Base-by-base conservation (phyloP, 148 eudicot species). In the Salicornia ramosissima region DNA sequence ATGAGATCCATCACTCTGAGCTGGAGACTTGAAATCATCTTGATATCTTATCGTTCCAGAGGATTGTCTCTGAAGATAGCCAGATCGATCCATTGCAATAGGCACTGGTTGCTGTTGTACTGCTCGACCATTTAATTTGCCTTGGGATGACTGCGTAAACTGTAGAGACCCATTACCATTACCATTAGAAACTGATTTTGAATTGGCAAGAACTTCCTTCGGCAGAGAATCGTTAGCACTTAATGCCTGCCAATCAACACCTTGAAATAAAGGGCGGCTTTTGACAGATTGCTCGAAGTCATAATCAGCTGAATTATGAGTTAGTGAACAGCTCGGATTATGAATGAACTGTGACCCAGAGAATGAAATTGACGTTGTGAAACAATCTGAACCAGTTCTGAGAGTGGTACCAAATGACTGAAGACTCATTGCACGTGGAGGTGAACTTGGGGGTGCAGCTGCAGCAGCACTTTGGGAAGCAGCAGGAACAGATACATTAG, bases 331-430 rank as follows among this genome's bases (percentile, higher is more conserved):
- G 79, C 97, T 94, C 24, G 87, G 91, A 62, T 94, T 90, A 80
- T 87, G 96, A 47, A 83, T 81, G 43, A 87, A 82, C 72, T 90
- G 92, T 55, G 96, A 88, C 73, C 97, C 99, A n/a, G 99, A 90
- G 76, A 90, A 87, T 28, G 98, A 93, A 74, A 90, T 81, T 2
- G 99, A 92, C 50, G 86, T 71, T 9, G 94, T 87, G 69, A 87
- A 90, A 53, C 88, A 86, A 84, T 94, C 99, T 68, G 99, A 94
- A 65, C 87, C 86, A 36, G 98, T 83, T 22, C 80, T 77, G 67
- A 85, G 85, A 52, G 92, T 71, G 78, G 96, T 88, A 14, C 83
- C 87, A 74, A 87, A 77, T 47, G 97, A 94, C 65, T 94, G 98
- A 58, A 82, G 74, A 82, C 98, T 94, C 88, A 84, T 87, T 52